Evolutionary conservation across 2,329 filamentous ascomycete genomes (phyloP).

Genomic region (Aureobasidium sp.): DNA sequence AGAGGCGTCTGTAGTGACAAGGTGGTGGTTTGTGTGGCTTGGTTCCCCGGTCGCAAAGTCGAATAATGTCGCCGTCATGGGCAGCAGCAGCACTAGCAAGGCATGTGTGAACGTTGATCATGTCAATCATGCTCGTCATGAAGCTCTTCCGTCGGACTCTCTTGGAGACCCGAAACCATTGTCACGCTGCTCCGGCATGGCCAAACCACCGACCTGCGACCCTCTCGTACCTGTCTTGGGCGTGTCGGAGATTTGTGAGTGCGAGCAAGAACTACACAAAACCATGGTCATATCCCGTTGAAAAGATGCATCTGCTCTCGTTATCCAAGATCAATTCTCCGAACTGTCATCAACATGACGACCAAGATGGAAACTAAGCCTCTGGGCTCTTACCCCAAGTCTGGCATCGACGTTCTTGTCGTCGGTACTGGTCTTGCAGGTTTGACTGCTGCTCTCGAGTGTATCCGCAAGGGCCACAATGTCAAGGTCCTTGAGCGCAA

Average conservation of each 20-base stretch:
- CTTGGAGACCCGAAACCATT: conserved; percentile 13
- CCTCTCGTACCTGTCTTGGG: background rate
- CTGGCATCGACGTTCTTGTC: conserved; percentile 27
- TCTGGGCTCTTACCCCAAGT: conserved; percentile 44
- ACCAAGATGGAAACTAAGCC: conserved; percentile 34
- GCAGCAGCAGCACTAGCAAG: conserved; percentile 2
- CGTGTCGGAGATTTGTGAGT: background rate
- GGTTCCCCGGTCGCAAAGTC: conserved; percentile 1
- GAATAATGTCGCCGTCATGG: conserved; percentile 8
- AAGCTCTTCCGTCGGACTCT: conserved; percentile 7
- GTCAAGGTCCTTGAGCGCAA: conserved; percentile 31
- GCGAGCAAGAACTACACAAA: conserved; percentile 8
- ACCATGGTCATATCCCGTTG: conserved; percentile 3
- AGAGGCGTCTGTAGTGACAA: conserved; percentile 1
- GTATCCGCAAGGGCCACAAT: conserved; percentile 28
- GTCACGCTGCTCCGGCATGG: conserved; percentile 7
- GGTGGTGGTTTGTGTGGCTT: background rate
- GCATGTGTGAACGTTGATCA: background rate
- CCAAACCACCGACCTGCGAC: conserved; percentile 11
- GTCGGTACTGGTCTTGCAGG: conserved; percentile 28
- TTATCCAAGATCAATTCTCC: conserved; percentile 11
- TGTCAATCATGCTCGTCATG: conserved; percentile 12
- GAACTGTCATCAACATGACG: conserved; percentile 16
- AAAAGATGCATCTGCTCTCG: conserved; percentile 7
- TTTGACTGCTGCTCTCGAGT: conserved; percentile 27